Conservation (phyloP, 2,329 filamentous ascomycete genomes). For the Epichloe sibirici region DNA sequence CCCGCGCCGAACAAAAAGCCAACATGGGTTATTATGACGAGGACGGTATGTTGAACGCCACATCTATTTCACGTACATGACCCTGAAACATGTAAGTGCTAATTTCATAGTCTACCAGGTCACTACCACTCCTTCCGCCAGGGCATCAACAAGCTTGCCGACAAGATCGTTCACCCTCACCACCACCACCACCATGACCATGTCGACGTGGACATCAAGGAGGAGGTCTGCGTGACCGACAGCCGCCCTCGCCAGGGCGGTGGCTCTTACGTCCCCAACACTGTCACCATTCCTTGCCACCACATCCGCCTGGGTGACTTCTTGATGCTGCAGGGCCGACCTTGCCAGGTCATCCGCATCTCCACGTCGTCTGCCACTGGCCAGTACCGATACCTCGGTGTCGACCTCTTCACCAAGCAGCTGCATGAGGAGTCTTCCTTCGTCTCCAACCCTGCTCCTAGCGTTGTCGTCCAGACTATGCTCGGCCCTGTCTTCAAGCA, state of each 20-base stretch:
- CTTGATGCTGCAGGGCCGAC: slow-evolving; percentile 95
- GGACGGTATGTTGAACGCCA: slow-evolving; percentile 33
- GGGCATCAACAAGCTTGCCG: slow-evolving; percentile 43
- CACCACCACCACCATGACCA: slow-evolving; percentile 29
- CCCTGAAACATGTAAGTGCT: slow-evolving; percentile 6
- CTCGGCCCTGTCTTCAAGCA: slow-evolving; percentile 99
- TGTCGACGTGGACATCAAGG: slow-evolving; percentile 33
- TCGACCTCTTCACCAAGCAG: slow-evolving; percentile 99
- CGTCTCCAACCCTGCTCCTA: slow-evolving; percentile 92
- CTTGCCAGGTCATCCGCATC: slow-evolving; percentile 99
- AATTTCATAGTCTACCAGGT: slow-evolving; percentile 26
- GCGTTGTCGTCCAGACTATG: slow-evolving; percentile 98
- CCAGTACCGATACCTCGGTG: slow-evolving; percentile 99
- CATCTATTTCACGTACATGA: slow-evolving; percentile 3
- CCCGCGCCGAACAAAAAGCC: slow-evolving; percentile 30
- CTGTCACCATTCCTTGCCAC: slow-evolving; percentile 97
- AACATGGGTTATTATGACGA: slow-evolving; percentile 58
- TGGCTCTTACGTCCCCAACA: slow-evolving; percentile 49
- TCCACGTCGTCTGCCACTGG: slow-evolving; percentile 94
- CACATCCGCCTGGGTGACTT: slow-evolving; percentile 99
- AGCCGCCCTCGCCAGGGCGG: slow-evolving; percentile 17
- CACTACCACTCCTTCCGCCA: slow-evolving; percentile 48
- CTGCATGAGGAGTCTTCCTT: slow-evolving; percentile 97
- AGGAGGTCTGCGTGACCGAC: slow-evolving; percentile 13
- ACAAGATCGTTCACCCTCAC: slow-evolving; percentile 39